phyloP scores from a whole-genome alignment of 345 rosid species.

The Lepidium didymum region DNA sequence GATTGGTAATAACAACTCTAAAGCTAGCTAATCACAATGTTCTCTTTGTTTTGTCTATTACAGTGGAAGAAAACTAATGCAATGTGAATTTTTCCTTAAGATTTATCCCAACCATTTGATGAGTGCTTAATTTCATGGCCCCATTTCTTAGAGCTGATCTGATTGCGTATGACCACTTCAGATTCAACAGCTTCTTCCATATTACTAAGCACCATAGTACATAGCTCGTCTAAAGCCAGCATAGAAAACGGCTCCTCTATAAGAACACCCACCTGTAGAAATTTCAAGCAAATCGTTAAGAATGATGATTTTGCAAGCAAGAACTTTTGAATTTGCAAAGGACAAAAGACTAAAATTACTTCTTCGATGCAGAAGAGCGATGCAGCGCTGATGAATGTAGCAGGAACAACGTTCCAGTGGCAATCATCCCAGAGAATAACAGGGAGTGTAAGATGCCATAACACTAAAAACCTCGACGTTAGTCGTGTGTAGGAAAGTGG shows the following conservation, averaged over 20 bases:
- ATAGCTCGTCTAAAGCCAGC: constrained; percentile 82
- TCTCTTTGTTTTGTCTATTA: not conserved
- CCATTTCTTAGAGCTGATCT: constrained; percentile 40
- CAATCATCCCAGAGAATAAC: constrained; percentile 97
- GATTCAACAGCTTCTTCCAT: constrained; percentile 54
- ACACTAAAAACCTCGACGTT: constrained; percentile 91
- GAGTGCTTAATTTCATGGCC: constrained; percentile 38
- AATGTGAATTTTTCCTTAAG: not conserved
- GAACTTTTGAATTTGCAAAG: not conserved
- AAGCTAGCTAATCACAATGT: constrained; percentile 1
- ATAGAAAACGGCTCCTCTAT: constrained; percentile 96
- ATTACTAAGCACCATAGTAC: constrained; percentile 43
- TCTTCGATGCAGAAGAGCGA: constrained; percentile 99
- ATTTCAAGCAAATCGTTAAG: not conserved
- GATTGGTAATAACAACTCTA: not conserved
- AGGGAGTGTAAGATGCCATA: constrained; percentile 94
- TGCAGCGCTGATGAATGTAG: constrained; percentile 92
- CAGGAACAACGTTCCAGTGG: constrained; percentile 95
- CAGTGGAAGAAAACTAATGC: not conserved
- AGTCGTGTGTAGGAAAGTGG: constrained; percentile 92
- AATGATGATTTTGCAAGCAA: not conserved
- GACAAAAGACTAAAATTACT: constrained; percentile 24
- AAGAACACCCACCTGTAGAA: constrained; percentile 82
- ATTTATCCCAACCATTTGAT: constrained; percentile 65
- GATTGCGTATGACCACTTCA: constrained; percentile 45